A percentile compares a stretch with the other conserved stretches of the same genome.
Evolutionary conservation across 106 monocot species (phyloP).

Genomic region (Amphibolis antarctica): DNA sequence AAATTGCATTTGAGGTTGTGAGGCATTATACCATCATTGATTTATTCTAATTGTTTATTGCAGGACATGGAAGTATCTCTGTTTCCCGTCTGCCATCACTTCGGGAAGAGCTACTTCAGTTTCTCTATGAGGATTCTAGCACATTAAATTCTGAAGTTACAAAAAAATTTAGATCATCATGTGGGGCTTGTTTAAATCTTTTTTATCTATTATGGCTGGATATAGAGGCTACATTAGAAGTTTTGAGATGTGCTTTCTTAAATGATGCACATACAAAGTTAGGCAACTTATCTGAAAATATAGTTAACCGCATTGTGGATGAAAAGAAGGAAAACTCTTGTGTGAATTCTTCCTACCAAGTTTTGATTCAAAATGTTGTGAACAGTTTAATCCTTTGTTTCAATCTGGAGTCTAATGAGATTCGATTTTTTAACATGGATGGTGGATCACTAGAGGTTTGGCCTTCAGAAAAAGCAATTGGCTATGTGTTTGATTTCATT

Average conservation of each 20-base stretch:
- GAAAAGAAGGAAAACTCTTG: conserved; percentile 3
- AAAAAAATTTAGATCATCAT: conserved; percentile 40
- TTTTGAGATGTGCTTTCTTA: conserved; percentile 56
- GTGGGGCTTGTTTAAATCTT: conserved; percentile 57
- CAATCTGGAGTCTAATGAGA: conserved; percentile 51
- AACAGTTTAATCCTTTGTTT: conserved; percentile 45
- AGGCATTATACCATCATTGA: neutral
- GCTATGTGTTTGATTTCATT: conserved; percentile 57
- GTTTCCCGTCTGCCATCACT: conserved; percentile 40
- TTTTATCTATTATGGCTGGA: conserved; percentile 70
- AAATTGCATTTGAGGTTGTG: neutral
- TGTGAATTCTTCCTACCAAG: conserved; percentile 15
- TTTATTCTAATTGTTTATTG: conserved; percentile 10
- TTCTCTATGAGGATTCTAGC: conserved; percentile 75
- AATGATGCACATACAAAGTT: conserved; percentile 11
- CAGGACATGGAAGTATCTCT: conserved; percentile 78
- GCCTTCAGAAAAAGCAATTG: conserved; percentile 65
- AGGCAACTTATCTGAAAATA: conserved; percentile 11
- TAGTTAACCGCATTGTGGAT: neutral
- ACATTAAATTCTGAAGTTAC: conserved; percentile 28
- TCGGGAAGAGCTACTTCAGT: conserved; percentile 62
- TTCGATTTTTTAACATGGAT: conserved; percentile 34
- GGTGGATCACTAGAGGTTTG: conserved; percentile 31
- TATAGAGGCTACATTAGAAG: conserved; percentile 80
- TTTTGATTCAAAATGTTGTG: conserved; percentile 44